These are phyloP conservation scores for Dictyostelium discoideum DNA, from an alignment of 78 protist genomes.

Conservation along the genomic window DNA sequence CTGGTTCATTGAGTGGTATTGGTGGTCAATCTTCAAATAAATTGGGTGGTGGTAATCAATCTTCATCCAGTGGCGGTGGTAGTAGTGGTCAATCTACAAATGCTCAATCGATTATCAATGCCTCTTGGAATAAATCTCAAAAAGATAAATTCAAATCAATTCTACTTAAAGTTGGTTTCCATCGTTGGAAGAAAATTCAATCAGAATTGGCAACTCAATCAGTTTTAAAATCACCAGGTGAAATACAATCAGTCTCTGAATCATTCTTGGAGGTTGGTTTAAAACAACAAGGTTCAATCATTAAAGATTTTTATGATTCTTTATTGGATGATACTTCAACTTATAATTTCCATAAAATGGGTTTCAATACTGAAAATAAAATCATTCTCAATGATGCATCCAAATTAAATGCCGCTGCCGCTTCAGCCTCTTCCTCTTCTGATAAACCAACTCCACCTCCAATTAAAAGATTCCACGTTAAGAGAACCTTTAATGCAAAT, in stretches of 20 bases:
- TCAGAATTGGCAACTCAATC: background rate
- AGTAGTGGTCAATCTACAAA: background rate
- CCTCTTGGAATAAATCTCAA: constrained; percentile 66
- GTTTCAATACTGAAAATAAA: constrained; percentile 28
- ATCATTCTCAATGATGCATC: background rate
- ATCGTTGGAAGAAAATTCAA: constrained; percentile 65
- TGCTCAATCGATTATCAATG: background rate
- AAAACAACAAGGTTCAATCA: background rate
- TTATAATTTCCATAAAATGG: constrained; percentile 51
- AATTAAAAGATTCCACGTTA: background rate
- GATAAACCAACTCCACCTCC: background rate
- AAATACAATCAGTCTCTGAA: constrained; percentile 62
- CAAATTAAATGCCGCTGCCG: background rate
- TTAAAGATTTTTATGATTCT: constrained; percentile 38
- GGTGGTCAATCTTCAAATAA: background rate
- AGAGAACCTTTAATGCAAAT: background rate
- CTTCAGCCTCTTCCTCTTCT: background rate
- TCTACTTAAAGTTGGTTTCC: constrained; percentile 41
- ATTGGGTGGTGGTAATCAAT: background rate
- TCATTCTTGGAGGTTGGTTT: constrained; percentile 45
- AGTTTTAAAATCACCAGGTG: background rate
- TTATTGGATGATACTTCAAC: constrained; percentile 53
- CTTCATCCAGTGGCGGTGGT: background rate
- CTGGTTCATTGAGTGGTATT: background rate
- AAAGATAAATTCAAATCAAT: constrained; percentile 44